Conservation (phyloP, 257 asterid genomes). For the Solanum acaule region DNA sequence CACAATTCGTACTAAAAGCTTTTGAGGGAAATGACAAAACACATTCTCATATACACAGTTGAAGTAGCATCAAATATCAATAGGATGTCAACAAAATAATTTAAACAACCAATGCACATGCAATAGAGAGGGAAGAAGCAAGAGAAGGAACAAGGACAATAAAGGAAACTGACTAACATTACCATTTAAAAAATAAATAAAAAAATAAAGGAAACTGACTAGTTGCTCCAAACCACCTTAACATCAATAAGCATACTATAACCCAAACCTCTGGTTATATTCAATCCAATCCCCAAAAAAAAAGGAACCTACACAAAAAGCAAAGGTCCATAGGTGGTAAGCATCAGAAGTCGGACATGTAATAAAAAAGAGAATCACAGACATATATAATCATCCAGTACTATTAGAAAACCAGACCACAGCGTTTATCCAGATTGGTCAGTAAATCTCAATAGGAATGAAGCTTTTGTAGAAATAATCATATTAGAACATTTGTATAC, state of each 20-base stretch:
- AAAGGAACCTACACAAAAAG: not conserved
- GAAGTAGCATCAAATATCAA: not conserved
- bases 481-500: not conserved
- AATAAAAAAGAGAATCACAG: not conserved
- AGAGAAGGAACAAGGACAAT: not conserved
- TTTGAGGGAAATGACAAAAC: not conserved
- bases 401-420: no score
- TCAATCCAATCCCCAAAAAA: not conserved
- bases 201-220: not conserved
- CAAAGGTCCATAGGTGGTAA: not conserved
- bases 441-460: not conserved
- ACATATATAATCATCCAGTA: no score
- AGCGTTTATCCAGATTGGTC: not conserved
- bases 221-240: not conserved
- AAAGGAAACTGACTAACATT: not conserved
- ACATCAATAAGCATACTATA: not conserved
- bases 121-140: not conserved
- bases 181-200: not conserved
- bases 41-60: not conserved
- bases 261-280: not conserved
- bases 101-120: not conserved
- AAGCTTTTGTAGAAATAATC: not conserved
- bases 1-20: not conserved
- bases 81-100: not conserved
- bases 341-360: not conserved